Percentiles rank a stretch among this genome's conserved stretches.
Evolutionary conservation across 31 red algal genomes (phyloP).

Genomic region (Endocladia muricata): DNA sequence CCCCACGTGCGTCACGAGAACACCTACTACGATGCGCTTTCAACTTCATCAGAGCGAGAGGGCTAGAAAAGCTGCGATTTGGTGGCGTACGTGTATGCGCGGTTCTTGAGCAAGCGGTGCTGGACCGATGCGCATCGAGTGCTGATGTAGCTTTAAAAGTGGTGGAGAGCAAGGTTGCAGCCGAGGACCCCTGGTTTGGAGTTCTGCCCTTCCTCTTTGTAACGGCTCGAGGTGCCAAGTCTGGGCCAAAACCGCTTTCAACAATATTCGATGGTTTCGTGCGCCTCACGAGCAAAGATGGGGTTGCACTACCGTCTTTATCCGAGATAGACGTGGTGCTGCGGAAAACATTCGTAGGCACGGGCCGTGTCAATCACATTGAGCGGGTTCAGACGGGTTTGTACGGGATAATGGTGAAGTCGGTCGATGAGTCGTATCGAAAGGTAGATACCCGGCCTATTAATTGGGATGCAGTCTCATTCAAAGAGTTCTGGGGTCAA

Average conservation of each 20-base stretch:
- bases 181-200: constrained; percentile 47
- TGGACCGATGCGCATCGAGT: constrained; percentile 13
- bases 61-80: constrained; percentile 13
- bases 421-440: constrained; percentile 21
- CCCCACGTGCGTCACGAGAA: constrained; percentile 34
- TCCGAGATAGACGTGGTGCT: constrained; percentile 11
- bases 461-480: constrained; percentile 15
- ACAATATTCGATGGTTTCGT: constrained; percentile 57
- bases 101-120: constrained; percentile 1
- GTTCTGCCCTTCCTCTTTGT: constrained; percentile 38
- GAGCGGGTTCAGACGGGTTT: constrained; percentile 20
- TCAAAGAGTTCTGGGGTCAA: constrained; percentile 45
- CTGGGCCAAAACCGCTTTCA: constrained; percentile 20
- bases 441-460: constrained; percentile 46
- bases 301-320: not conserved
- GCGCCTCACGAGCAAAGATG: not conserved
- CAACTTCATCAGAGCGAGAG: constrained; percentile 17
- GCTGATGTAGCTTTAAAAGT: constrained; percentile 18
- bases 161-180: constrained; percentile 31
- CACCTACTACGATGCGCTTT: constrained; percentile 49
- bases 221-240: constrained; percentile 36
- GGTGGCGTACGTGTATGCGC: constrained; percentile 20
- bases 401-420: constrained; percentile 26
- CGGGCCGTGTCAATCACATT: constrained; percentile 13
- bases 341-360: constrained; percentile 27